phyloP scores from a whole-genome alignment of 2,329 filamentous ascomycete species.

The Apiospora sp. region DNA sequence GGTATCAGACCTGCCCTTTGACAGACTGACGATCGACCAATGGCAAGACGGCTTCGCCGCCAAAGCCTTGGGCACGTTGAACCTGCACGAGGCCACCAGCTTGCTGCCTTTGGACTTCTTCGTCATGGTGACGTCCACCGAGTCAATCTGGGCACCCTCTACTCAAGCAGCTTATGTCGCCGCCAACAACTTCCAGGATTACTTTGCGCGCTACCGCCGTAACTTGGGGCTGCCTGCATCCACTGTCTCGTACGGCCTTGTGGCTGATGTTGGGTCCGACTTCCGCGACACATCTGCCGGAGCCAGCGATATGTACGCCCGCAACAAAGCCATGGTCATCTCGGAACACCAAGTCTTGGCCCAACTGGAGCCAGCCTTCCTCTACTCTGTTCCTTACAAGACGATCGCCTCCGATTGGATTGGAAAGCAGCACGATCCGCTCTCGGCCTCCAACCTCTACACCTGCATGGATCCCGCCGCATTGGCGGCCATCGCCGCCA shows the following conservation, averaged over 20 bases:
- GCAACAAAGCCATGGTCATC: constrained; percentile 32
- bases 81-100: constrained; percentile 14
- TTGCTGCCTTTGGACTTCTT: constrained; percentile 39
- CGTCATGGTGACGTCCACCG: constrained; percentile 33
- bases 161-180: constrained; percentile 39
- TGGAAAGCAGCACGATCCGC: constrained; percentile 33
- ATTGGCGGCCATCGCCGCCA: constrained; percentile 30
- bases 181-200: constrained; percentile 41
- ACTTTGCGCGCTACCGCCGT: constrained; percentile 38
- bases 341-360: constrained; percentile 35
- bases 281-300: not conserved
- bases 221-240: constrained; percentile 35
- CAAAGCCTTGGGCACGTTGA: constrained; percentile 16
- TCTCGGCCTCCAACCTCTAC: constrained; percentile 35
- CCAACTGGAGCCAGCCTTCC: constrained; percentile 37
- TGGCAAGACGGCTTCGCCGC: constrained; percentile 8
- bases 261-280: constrained; percentile 32
- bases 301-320: constrained; percentile 29
- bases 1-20: not conserved
- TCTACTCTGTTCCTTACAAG: constrained; percentile 26
- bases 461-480: constrained; percentile 39
- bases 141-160: constrained; percentile 26
- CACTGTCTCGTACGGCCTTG: constrained; percentile 34
- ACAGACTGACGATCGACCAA: not conserved
- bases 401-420: constrained; percentile 25